Base-by-base conservation (phyloP, 129 eudicot genomes). In the Pulicaria dysenterica region DNA sequence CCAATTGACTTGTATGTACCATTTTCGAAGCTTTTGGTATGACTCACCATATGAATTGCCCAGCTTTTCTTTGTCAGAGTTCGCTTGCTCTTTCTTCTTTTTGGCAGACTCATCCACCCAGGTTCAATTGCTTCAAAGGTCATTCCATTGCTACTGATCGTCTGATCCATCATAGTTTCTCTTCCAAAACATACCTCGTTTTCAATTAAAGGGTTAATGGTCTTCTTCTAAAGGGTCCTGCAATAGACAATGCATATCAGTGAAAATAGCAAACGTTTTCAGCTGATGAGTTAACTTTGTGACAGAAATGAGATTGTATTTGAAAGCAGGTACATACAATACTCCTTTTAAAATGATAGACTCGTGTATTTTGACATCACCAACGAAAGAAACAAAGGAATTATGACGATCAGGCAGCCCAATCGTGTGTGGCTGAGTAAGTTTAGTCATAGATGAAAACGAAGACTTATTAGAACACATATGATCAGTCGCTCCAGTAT, bases 21-120 rank as follows among this genome's bases (percentile, higher is more conserved):
- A 95, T 76, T 95, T 90, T 59, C 97, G 76, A 48, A 95, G 94
- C 80, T 88, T 84, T 57, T 95, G 91, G 74, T 95, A 86, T 55
- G 99, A 84, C 88, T 95, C 97, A 10, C 97, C 99, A 66, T 80
- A 88, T 37, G 99, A 88, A 78, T 95, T 97, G 49, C 90, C 82
- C 78, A 90, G 59, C 76, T 95, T 95, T 75, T 90, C 99, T 70
- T 86, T 83, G 89, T 95, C 99, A 84, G 34, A 95, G 94, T 69
- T 86, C 89, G 15, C 50, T 83, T 45, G 99, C 97, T 74, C 83
- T 82, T 82, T 88, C 94, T 90, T 90, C 85, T 60, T 88, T 78
- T 90, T 95, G 17, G 93, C 96, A 78, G 82, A 90, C 48, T 48
- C 4, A 8, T 48, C 53, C 13, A 48, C 53, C 4, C 53, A 8